phyloP scores from a whole-genome alignment of 768 basidiomycete species.

The Amyloporia xantha region DNA sequence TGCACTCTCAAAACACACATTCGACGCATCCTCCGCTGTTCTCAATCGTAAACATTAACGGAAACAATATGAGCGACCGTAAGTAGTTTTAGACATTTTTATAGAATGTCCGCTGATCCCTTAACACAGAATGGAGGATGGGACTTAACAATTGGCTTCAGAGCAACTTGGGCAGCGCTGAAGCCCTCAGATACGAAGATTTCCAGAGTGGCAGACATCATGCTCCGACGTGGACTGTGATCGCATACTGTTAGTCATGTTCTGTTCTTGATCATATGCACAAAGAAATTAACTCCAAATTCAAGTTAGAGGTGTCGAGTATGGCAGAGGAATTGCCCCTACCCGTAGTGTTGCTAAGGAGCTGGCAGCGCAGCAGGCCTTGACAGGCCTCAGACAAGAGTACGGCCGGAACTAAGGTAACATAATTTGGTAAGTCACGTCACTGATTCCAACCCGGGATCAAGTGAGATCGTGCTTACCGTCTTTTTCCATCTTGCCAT shows the following conservation, averaged over 20 bases:
- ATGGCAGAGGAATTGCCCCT: not conserved
- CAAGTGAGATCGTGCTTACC: too few species aligned
- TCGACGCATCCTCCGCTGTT: too few species aligned
- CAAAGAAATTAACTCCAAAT: too few species aligned
- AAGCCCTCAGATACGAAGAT: not conserved
- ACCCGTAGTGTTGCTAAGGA: not conserved
- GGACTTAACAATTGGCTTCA: not conserved
- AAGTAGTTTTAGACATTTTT: too few species aligned
- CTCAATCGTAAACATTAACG: too few species aligned
- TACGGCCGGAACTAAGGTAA: too few species aligned
- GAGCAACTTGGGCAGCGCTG: not conserved
- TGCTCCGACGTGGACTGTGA: not conserved
- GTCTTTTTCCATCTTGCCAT: too few species aligned
- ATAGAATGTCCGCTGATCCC: not conserved
- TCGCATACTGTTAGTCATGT: not conserved
- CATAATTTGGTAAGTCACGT: too few species aligned
- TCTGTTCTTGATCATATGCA: too few species aligned
- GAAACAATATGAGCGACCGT: too few species aligned
- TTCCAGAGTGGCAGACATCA: not conserved
- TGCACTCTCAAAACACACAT: too few species aligned
- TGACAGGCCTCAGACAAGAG: not conserved
- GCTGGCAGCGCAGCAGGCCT: not conserved
- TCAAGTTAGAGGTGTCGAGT: not conserved
- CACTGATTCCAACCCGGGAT: too few species aligned
- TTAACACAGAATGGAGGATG: not conserved